Conservation (phyloP, 164 flowering plant genomes). For the Sextonia rubra region DNA sequence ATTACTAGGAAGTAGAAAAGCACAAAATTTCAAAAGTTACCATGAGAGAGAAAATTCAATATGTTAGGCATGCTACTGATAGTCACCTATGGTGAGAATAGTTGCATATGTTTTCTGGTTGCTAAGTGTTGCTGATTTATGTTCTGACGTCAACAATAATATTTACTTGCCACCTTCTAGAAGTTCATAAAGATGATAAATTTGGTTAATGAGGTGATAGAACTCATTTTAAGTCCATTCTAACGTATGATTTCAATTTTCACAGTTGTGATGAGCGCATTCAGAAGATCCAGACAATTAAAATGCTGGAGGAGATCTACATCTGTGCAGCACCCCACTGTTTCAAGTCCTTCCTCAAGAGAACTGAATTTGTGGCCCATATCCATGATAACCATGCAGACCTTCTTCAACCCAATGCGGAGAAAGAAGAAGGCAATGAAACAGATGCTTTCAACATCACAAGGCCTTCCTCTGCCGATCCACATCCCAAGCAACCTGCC, state of each 20-base stretch:
- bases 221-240: not conserved
- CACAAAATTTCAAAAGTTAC: not conserved
- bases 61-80: too few species aligned
- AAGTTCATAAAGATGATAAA: not conserved
- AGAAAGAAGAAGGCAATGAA: slow-evolving; percentile 63
- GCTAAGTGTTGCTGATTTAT: not conserved
- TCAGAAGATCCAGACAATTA: slow-evolving; percentile 92
- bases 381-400: slow-evolving; percentile 64
- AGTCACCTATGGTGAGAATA: not conserved
- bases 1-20: too few species aligned
- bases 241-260: not conserved
- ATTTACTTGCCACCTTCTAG: not conserved
- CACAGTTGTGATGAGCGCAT: slow-evolving; percentile 91
- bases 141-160: not conserved
- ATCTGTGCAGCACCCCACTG: slow-evolving; percentile 99
- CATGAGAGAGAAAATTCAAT: not conserved
- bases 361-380: slow-evolving; percentile 74
- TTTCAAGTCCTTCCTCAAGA: slow-evolving; percentile 85
- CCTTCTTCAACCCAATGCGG: slow-evolving; percentile 62
- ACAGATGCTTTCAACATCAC: slow-evolving; percentile 42
- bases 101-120: not conserved
- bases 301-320: slow-evolving; percentile 90
- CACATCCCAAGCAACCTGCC: slow-evolving; percentile 33
- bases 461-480: slow-evolving; percentile 18
- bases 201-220: not conserved